These are phyloP conservation scores for Pseudogymnoascus sp. DNA, from an alignment of 2,329 filamentous ascomycete genomes.

Conservation along the genomic window DNA sequence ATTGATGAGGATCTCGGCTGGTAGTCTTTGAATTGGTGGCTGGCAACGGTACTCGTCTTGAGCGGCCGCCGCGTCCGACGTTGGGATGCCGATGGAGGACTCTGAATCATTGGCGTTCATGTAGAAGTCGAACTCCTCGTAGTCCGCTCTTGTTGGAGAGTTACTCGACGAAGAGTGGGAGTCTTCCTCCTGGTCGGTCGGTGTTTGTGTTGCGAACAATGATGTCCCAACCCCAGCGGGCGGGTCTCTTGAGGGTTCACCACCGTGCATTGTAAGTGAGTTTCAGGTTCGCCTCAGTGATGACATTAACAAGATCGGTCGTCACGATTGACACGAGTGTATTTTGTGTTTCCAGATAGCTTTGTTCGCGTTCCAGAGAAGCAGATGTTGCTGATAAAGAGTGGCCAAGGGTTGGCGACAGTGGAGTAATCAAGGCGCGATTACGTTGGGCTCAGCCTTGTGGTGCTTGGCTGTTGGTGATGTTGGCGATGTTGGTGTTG, in stretches of 20 bases:
- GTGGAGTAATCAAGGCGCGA: slow-evolving; percentile 6
- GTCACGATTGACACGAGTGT: not conserved
- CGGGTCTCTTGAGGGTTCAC: not conserved
- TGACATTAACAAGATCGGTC: slow-evolving; percentile 6
- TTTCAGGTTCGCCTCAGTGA: not conserved
- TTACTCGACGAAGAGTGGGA: slow-evolving; percentile 49
- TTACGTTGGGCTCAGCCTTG: slow-evolving; percentile 6
- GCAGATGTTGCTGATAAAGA: not conserved
- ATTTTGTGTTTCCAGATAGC: not conserved
- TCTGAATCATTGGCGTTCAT: slow-evolving; percentile 83
- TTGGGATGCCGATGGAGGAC: slow-evolving; percentile 78
- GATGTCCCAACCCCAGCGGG: not conserved
- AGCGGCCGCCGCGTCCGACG: slow-evolving; percentile 65
- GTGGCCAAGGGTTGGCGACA: not conserved
- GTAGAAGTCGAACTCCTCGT: slow-evolving; percentile 92
- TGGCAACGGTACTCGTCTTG: slow-evolving; percentile 54
- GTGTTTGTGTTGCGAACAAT: not conserved
- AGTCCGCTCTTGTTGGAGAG: slow-evolving; percentile 66
- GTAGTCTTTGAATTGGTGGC: slow-evolving; percentile 75
- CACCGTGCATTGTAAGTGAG: not conserved
- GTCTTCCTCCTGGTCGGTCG: slow-evolving; percentile 24
- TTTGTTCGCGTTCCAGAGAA: not conserved
- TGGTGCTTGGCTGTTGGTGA: slow-evolving; percentile 5
- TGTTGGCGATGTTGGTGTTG: not conserved
- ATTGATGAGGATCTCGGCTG: slow-evolving; percentile 88